Percentiles rank a stretch among this genome's conserved stretches.
These are phyloP conservation scores for Arthrocladium fulminans DNA, from an alignment of 2,329 filamentous ascomycete genomes.

Conservation along the genomic window DNA sequence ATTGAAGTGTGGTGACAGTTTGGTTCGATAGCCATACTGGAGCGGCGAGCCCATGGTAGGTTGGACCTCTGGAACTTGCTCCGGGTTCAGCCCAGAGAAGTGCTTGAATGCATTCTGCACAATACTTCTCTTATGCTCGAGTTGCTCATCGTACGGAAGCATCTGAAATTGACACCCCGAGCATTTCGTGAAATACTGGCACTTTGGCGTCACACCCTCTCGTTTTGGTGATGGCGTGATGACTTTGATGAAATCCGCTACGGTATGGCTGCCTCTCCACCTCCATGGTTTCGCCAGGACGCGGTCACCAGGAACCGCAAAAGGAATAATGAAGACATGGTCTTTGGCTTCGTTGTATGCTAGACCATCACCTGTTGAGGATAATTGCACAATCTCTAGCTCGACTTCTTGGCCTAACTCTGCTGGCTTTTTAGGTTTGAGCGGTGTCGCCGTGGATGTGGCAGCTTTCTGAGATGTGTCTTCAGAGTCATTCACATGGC, in stretches of 20 bases:
- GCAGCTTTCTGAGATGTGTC: not conserved
- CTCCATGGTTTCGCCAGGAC: conserved; percentile 72
- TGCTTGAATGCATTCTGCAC: conserved; percentile 87
- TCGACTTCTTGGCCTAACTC: conserved; percentile 63
- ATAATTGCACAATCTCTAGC: conserved; percentile 70
- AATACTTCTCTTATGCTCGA: conserved; percentile 72
- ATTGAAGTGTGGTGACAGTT: conserved; percentile 93
- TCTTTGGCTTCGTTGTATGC: conserved; percentile 56
- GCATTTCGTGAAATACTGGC: conserved; percentile 79
- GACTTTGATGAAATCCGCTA: conserved; percentile 75
- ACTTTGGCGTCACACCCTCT: conserved; percentile 67
- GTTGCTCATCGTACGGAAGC: conserved; percentile 79
- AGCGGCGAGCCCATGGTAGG: conserved; percentile 86
- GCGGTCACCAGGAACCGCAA: conserved; percentile 74
- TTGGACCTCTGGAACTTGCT: conserved; percentile 63
- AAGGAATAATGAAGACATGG: conserved; percentile 64
- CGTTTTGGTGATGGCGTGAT: conserved; percentile 63
- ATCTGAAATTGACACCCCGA: conserved; percentile 97
- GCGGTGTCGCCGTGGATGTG: too few species aligned
- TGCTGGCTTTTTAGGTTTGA: not conserved
- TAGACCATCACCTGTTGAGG: conserved; percentile 86
- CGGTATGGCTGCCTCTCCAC: conserved; percentile 55
- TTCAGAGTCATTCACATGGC: not conserved
- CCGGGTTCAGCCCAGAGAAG: conserved; percentile 73
- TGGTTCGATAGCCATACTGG: conserved; percentile 90